These are phyloP conservation scores for Salix brachista DNA, from an alignment of 345 rosid species.

Conservation along the genomic window DNA sequence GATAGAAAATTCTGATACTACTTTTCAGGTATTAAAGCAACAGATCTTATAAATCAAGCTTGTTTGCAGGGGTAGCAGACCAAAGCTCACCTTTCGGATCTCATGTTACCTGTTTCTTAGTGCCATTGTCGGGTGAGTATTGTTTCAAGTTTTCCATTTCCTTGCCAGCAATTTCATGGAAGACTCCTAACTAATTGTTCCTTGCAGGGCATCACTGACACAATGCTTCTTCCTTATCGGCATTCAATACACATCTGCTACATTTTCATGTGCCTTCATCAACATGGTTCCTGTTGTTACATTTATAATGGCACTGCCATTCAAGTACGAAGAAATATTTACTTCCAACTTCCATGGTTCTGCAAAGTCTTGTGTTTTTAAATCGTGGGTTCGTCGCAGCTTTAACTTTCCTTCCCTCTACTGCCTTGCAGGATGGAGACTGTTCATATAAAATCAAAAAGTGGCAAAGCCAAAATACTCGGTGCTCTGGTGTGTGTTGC, in stretches of 20 bases:
- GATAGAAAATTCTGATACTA: not conserved
- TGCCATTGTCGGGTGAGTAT: slow-evolving; percentile 62
- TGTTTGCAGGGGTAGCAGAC: slow-evolving; percentile 54
- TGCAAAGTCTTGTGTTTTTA: not conserved
- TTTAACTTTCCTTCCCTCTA: not conserved
- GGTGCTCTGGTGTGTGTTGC: slow-evolving; percentile 53
- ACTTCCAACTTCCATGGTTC: not conserved
- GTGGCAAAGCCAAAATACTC: slow-evolving; percentile 39
- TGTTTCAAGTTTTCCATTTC: not conserved
- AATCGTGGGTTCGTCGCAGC: not conserved
- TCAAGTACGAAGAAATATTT: slow-evolving; percentile 37
- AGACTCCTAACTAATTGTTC: not conserved
- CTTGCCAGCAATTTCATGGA: not conserved
- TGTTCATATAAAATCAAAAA: slow-evolving; percentile 29
- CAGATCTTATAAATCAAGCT: not conserved
- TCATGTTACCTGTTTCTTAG: slow-evolving; percentile 55
- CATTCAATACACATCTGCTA: slow-evolving; percentile 59
- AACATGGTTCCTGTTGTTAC: slow-evolving; percentile 65
- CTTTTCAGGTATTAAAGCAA: not conserved
- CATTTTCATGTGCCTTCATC: slow-evolving; percentile 57
- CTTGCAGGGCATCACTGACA: slow-evolving; percentile 51
- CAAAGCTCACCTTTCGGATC: slow-evolving; percentile 45
- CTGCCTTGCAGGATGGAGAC: slow-evolving; percentile 44
- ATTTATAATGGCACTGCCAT: slow-evolving; percentile 54
- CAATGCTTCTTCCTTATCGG: slow-evolving; percentile 62